A percentile compares a stretch with the other conserved stretches of the same genome.
These are phyloP conservation scores for Lavandula angustifolia DNA, from an alignment of 257 asterid species.

Conservation along the genomic window DNA sequence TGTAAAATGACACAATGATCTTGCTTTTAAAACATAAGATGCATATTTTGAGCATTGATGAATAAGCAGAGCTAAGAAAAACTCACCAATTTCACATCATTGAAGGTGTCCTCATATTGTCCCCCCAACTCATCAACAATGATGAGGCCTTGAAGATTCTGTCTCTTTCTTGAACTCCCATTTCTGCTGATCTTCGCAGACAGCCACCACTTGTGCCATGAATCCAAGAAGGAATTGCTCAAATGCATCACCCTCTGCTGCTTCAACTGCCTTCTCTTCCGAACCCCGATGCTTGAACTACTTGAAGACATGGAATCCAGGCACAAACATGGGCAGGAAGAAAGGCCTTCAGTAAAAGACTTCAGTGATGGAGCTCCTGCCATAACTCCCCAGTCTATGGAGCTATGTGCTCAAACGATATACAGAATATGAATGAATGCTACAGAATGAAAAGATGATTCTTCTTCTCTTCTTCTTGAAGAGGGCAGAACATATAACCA, in stretches of 20 bases:
- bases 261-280: conserved; percentile 38
- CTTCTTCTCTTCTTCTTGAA: conserved; percentile 4
- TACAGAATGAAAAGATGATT: background rate
- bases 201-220: conserved; percentile 24
- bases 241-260: conserved; percentile 29
- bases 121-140: conserved; percentile 61
- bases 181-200: conserved; percentile 28
- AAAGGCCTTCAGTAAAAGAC: conserved; percentile 35
- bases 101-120: conserved; percentile 60
- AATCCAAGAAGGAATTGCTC: conserved; percentile 45
- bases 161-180: conserved; percentile 36
- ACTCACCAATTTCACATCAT: conserved; percentile 60
- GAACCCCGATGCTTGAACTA: conserved; percentile 22
- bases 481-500: background rate
- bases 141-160: conserved; percentile 33
- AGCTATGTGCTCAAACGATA: background rate
- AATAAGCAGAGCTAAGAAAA: background rate
- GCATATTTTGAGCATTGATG: too few species aligned
- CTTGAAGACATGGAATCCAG: conserved; percentile 40
- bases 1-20: too few species aligned
- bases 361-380: conserved; percentile 28
- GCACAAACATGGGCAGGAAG: conserved; percentile 45
- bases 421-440: background rate
- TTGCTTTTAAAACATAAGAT: too few species aligned
- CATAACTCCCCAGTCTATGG: conserved; percentile 34